These are phyloP conservation scores for Amylostereum areolatum DNA, from an alignment of 1,284 basidiomycete genomes.

Conservation along the genomic window DNA sequence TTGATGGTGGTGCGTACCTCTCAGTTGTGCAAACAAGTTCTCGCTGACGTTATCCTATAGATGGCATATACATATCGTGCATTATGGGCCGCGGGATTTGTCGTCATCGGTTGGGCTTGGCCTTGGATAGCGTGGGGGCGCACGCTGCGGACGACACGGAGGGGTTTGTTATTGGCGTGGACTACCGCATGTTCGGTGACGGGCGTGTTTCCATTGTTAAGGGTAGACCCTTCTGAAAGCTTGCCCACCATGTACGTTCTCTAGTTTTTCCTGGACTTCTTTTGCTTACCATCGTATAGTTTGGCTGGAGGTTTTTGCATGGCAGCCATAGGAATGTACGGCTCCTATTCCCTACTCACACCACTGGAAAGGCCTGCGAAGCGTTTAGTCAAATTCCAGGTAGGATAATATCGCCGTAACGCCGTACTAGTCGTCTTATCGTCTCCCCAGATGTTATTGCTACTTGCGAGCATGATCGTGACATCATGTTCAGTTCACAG, in stretches of 20 bases:
- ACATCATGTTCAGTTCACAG: slow-evolving; percentile 54
- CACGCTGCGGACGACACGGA: slow-evolving; percentile 22
- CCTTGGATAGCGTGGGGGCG: slow-evolving; percentile 46
- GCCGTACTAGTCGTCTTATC: not conserved
- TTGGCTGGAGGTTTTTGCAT: slow-evolving; percentile 19
- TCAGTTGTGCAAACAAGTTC: slow-evolving; percentile 1
- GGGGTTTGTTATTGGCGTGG: slow-evolving; percentile 41
- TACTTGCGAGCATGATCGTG: slow-evolving; percentile 42
- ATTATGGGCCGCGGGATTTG: slow-evolving; percentile 70
- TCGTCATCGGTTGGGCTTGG: slow-evolving; percentile 65
- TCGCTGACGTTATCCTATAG: slow-evolving; percentile 27
- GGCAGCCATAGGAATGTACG: not conserved
- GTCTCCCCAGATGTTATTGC: slow-evolving; percentile 28
- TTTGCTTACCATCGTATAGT: slow-evolving; percentile 10
- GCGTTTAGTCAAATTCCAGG: no score
- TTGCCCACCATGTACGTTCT: slow-evolving; percentile 49
- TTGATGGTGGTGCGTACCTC: slow-evolving; percentile 63
- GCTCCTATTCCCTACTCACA: no score
- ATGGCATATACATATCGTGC: slow-evolving; percentile 62
- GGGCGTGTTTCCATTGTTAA: slow-evolving; percentile 65
- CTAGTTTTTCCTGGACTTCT: not conserved
- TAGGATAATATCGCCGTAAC: no score
- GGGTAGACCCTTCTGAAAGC: slow-evolving; percentile 73
- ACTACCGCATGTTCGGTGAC: slow-evolving; percentile 44
- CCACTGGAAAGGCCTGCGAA: no score